Evolutionary conservation across 2,329 filamentous ascomycete genomes (phyloP).

Genomic region (Curvularia verruculosa): DNA sequence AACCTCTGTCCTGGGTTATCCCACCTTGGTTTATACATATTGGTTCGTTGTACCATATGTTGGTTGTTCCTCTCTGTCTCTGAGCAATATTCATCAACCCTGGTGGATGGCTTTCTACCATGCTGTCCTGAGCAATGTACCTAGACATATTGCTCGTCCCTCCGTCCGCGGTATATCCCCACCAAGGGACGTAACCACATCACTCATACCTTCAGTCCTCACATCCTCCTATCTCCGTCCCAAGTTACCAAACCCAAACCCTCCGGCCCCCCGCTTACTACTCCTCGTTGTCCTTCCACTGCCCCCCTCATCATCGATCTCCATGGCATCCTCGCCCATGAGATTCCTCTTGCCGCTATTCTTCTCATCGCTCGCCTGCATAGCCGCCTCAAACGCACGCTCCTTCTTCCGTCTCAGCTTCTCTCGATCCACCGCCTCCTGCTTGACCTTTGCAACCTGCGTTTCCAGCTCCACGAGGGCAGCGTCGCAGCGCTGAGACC

Average conservation of each 20-base stretch:
- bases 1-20: background rate
- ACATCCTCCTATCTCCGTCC: slow-evolving; percentile 33
- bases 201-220: background rate
- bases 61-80: background rate
- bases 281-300: slow-evolving; percentile 34
- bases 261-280: slow-evolving; percentile 38
- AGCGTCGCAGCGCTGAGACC: slow-evolving; percentile 77
- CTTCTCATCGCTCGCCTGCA: slow-evolving; percentile 39
- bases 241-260: slow-evolving; percentile 34
- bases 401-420: slow-evolving; percentile 52
- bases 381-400: slow-evolving; percentile 45
- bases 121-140: background rate
- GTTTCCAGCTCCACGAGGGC: slow-evolving; percentile 77
- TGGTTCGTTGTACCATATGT: background rate
- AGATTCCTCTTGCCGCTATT: slow-evolving; percentile 29
- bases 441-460: slow-evolving; percentile 72
- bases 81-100: background rate
- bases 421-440: slow-evolving; percentile 50
- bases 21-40: background rate
- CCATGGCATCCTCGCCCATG: slow-evolving; percentile 44
- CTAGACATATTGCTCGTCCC: background rate
- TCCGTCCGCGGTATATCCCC: background rate
- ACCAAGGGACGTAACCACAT: background rate
- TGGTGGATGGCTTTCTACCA: background rate
- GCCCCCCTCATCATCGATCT: slow-evolving; percentile 45